Evolutionary conservation across 495 filamentous ascomycete genomes (phyloP).

Genomic region (Penicillium coprophilum): DNA sequence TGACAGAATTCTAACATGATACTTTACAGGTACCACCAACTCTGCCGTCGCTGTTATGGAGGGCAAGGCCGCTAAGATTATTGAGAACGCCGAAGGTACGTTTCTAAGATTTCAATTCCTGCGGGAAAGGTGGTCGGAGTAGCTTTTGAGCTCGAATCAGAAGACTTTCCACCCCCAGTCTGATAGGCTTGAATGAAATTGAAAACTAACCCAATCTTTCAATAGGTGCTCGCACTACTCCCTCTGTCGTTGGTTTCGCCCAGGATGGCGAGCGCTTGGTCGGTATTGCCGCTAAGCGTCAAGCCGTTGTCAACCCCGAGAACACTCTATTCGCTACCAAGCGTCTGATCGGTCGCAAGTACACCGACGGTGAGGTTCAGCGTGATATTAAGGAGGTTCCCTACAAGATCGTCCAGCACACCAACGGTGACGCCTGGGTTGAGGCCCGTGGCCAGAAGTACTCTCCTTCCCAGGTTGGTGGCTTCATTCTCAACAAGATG

Average conservation of each 20-base stretch:
- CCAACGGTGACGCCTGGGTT: conserved; percentile 97
- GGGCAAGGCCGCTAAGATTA: conserved; percentile 91
- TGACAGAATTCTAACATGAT: conserved; percentile 25
- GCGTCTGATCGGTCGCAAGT: conserved; percentile 98
- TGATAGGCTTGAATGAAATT: background rate
- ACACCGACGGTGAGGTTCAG: conserved; percentile 93
- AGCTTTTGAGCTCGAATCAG: conserved; percentile 2
- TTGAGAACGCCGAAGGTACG: conserved; percentile 94
- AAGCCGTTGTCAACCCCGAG: conserved; percentile 98
- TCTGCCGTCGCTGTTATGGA: conserved; percentile 98
- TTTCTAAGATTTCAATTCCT: conserved; percentile 25
- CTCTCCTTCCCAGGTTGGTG: conserved; percentile 97
- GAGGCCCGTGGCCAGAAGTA: conserved; percentile 95
- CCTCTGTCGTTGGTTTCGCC: conserved; percentile 95
- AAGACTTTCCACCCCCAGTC: background rate
- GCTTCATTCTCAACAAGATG: conserved; percentile 97
- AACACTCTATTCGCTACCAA: conserved; percentile 99
- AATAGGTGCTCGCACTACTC: conserved; percentile 89
- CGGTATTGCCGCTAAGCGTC: conserved; percentile 97
- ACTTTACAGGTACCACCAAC: conserved; percentile 81
- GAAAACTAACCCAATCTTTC: conserved; percentile 16
- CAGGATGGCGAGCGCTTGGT: conserved; percentile 97
- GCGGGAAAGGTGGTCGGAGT: conserved; percentile 15
- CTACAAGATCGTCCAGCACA: conserved; percentile 99
- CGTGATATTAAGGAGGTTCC: conserved; percentile 97